Conservation (phyloP, 345 rosid species). For the Hypericum perforatum region DNA sequence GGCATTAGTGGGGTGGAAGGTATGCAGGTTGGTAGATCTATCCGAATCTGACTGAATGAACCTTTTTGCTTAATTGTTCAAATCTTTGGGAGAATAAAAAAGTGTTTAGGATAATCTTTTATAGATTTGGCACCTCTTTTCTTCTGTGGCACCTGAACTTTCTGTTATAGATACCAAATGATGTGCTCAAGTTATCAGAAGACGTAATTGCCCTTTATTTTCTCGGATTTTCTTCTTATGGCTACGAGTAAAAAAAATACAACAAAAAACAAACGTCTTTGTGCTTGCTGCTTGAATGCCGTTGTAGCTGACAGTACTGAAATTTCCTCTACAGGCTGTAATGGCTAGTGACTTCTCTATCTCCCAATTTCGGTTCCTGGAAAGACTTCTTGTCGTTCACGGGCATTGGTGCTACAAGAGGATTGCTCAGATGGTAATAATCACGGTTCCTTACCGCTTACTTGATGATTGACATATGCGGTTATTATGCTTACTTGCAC, state of each 20-base stretch:
- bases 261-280: too few species aligned
- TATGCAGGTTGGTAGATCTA: conserved; percentile 51
- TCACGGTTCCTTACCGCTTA: background rate
- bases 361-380: conserved; percentile 63
- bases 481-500: too few species aligned
- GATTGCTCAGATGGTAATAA: conserved; percentile 61
- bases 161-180: too few species aligned
- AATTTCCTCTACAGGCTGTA: conserved; percentile 43
- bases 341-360: conserved; percentile 84
- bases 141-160: background rate
- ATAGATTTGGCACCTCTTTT: background rate
- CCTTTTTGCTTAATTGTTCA: too few species aligned
- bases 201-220: too few species aligned
- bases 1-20: conserved; percentile 91
- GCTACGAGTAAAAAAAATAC: too few species aligned
- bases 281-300: too few species aligned
- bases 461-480: background rate
- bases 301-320: background rate
- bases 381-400: conserved; percentile 62
- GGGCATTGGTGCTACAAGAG: conserved; percentile 83
- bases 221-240: too few species aligned
- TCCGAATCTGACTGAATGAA: background rate
- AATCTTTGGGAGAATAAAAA: background rate
- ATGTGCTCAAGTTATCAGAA: too few species aligned
- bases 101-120: background rate